Evolutionary conservation across 148 eudicot genomes (phyloP).

Genomic region (Rhododendron vialii): DNA sequence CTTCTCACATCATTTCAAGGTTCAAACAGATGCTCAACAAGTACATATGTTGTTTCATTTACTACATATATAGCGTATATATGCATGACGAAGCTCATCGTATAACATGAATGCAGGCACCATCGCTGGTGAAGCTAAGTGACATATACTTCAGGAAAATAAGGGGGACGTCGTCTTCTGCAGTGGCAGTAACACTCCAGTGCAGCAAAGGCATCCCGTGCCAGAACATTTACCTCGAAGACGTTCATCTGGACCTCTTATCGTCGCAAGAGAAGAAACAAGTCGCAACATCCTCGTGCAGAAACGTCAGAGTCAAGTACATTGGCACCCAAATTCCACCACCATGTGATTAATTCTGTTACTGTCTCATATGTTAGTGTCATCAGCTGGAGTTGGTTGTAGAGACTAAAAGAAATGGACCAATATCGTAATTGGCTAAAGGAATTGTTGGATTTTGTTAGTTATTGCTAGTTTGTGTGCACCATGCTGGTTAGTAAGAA

Average conservation of each 20-base stretch:
- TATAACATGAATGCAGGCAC: conserved; percentile 25
- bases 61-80: neutral
- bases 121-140: conserved; percentile 47
- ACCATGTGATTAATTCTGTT: conserved; percentile 24
- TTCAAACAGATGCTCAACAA: neutral
- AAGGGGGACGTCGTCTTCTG: conserved; percentile 41
- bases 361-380: neutral
- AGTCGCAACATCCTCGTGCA: conserved; percentile 32
- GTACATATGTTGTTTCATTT: neutral
- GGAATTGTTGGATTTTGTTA: neutral
- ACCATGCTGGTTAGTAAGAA: neutral
- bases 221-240: conserved; percentile 39
- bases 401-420: neutral
- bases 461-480: neutral
- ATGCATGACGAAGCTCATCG: neutral
- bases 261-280: conserved; percentile 18
- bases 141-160: conserved; percentile 47
- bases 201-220: conserved; percentile 52
- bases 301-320: conserved; percentile 40
- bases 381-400: neutral
- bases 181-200: conserved; percentile 40
- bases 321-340: conserved; percentile 53
- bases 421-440: neutral
- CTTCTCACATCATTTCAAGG: neutral
- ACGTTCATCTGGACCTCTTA: conserved; percentile 33